Evolutionary conservation across 2,329 filamentous ascomycete genomes (phyloP).

Genomic region (Aspergillus sp.): DNA sequence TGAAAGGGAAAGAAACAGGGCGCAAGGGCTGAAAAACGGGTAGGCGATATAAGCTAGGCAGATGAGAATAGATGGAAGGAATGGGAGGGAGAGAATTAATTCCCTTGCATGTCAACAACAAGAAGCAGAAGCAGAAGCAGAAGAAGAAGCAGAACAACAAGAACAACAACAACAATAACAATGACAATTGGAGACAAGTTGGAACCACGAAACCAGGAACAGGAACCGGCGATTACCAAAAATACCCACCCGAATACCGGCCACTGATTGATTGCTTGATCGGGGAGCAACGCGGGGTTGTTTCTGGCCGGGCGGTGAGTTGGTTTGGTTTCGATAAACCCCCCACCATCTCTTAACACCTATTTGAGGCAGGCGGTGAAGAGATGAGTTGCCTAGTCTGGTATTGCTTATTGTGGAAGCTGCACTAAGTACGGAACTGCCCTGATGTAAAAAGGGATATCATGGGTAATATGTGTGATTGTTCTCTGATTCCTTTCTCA

Average conservation of each 20-base stretch:
- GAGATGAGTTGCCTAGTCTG: not conserved
- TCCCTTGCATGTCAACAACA: conserved; percentile 13
- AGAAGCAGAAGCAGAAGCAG: too few relatives aligned
- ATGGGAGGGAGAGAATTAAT: conserved; percentile 16
- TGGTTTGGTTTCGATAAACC: conserved; percentile 6
- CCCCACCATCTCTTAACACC: conserved; percentile 2
- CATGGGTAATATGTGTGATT: not conserved
- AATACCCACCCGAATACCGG: too few relatives aligned
- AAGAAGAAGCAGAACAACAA: not conserved
- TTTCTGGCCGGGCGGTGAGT: conserved; percentile 34
- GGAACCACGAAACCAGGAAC: not conserved
- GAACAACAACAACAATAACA: conserved; percentile 14
- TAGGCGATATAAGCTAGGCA: not conserved
- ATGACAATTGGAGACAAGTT: not conserved
- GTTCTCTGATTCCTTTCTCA: too few relatives aligned
- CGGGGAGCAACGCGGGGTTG: conserved; percentile 30
- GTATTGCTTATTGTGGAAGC: too few relatives aligned
- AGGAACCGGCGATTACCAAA: conserved; percentile 17
- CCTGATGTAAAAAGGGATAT: too few relatives aligned
- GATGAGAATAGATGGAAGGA: not conserved
- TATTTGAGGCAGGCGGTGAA: conserved; percentile 15
- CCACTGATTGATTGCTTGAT: too few relatives aligned
- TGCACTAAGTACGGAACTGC: too few relatives aligned
- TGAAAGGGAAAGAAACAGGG: not conserved
- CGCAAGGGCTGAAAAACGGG: not conserved